Percentiles rank a stretch among this genome's conserved stretches.
These are phyloP conservation scores for Aspergillus panamensis DNA, from an alignment of 495 filamentous ascomycete genomes.

Conservation along the genomic window DNA sequence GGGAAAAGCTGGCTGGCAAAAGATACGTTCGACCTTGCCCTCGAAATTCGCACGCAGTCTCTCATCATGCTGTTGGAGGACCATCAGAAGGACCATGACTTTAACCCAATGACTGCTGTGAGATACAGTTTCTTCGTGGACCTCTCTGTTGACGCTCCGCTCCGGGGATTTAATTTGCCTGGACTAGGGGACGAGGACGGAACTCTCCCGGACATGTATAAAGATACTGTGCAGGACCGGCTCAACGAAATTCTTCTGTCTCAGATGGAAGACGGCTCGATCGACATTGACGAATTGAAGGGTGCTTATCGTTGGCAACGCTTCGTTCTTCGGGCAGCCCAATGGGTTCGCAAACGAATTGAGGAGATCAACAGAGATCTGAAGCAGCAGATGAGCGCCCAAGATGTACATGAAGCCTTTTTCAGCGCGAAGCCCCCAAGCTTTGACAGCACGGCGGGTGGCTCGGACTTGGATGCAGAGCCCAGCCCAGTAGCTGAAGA, in stretches of 20 bases:
- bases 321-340: constrained; percentile 29
- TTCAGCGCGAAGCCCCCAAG: constrained; percentile 12
- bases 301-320: constrained; percentile 31
- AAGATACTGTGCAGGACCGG: constrained; percentile 31
- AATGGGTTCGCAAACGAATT: constrained; percentile 35
- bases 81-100: constrained; percentile 24
- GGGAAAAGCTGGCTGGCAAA: constrained; percentile 30
- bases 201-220: constrained; percentile 31
- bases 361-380: constrained; percentile 31
- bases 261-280: constrained; percentile 20
- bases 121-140: constrained; percentile 29
- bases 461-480: constrained; percentile 2
- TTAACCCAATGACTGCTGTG: constrained; percentile 28
- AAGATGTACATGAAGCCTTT: constrained; percentile 23
- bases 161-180: constrained; percentile 36
- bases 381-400: constrained; percentile 18
- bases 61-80: constrained; percentile 33
- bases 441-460: constrained; percentile 11
- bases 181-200: constrained; percentile 30
- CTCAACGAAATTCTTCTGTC: constrained; percentile 30
- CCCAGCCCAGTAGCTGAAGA: neutral
- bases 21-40: constrained; percentile 36
- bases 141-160: constrained; percentile 17
- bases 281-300: constrained; percentile 28
- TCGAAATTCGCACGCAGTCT: constrained; percentile 41